phyloP scores from a whole-genome alignment of 2,329 filamentous ascomycete genomes.

The Ceratocystis albifundus region DNA sequence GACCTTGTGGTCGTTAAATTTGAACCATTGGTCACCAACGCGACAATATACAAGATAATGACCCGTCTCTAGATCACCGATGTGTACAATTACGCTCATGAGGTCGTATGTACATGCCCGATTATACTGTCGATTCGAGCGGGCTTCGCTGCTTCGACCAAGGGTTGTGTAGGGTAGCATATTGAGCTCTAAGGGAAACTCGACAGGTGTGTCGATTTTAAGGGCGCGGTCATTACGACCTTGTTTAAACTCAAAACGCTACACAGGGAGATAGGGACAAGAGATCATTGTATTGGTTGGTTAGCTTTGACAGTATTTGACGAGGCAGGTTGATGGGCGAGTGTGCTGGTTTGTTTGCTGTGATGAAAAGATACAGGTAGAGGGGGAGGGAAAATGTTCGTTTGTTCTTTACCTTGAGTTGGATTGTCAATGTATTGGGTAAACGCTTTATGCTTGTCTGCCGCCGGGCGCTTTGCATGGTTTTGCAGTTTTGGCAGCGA shows the following conservation, averaged over 20 bases:
- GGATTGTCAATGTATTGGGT: constrained; percentile 81
- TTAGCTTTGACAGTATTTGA: neutral
- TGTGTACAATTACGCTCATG: constrained; percentile 80
- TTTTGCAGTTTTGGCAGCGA: constrained; percentile 68
- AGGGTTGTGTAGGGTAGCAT: constrained; percentile 80
- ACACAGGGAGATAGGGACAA: neutral
- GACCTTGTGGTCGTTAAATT: constrained; percentile 91
- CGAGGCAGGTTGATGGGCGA: no score
- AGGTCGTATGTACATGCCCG: constrained; percentile 73
- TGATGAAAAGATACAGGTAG: no score
- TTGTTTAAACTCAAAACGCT: constrained; percentile 64
- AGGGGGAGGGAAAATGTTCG: neutral
- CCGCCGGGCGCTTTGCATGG: constrained; percentile 67
- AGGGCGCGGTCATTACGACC: constrained; percentile 56
- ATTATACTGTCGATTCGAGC: constrained; percentile 43
- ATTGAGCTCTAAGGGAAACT: constrained; percentile 77
- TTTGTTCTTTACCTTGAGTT: constrained; percentile 60
- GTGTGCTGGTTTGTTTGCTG: no score
- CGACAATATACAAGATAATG: constrained; percentile 87
- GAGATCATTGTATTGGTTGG: no score
- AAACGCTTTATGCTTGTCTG: constrained; percentile 74
- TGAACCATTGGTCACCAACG: constrained; percentile 80
- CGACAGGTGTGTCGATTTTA: constrained; percentile 78
- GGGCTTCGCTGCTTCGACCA: constrained; percentile 40
- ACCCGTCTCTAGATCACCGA: constrained; percentile 83